Base-by-base conservation (phyloP, 2,329 filamentous ascomycete genomes). In the Teratosphaeria zuluensis region DNA sequence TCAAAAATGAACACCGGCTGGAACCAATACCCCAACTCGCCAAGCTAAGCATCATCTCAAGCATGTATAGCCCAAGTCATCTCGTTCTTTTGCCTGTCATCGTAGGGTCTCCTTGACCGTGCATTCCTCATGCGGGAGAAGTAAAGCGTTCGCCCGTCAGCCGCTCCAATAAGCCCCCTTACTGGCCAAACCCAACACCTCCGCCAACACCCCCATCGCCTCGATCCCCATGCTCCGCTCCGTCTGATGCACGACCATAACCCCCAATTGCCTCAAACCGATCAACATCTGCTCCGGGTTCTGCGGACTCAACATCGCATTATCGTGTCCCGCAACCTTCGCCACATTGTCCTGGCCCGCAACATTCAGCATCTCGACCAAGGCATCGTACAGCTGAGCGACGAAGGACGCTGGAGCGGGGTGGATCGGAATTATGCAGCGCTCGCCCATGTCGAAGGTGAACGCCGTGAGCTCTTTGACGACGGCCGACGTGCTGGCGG, bases 141-240 rank as follows among this genome's bases (percentile, higher is more conserved):
- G 4, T 42, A 9, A 14, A 4, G 12, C 24, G 24, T 4, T 28
- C 24, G 4, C 4, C 24, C 24, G 24, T 55, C 56, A 55, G n/a
- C 57, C 60, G 24, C 58, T 57, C 61, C 61, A 62, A 24, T 30
- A 54, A 12, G 56, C 56, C 2, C 61, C 61, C 53, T 57, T 61
- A 35, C 28, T 30, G 19, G 35, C 61, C 54, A 63, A 28, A 9
- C 61, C 59, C 3, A 61, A 28, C 51, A 62, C 51, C 48, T 63
- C 61, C 5, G 51, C 55, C 24, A 61, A 32, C 42, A 62, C 56
- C 2, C 61, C 59, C 31, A 63, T 53, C 53, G 53, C 30, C 4
- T 12, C 16, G 14, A 31, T 28, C 4, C 7, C 31, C 32, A 35
- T 58, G n/a, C 21, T 53, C 48, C 28, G 53, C 38, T 24, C 57